phyloP scores from a whole-genome alignment of 2,329 filamentous ascomycete genomes.

The Lasiodiplodia sp. region DNA sequence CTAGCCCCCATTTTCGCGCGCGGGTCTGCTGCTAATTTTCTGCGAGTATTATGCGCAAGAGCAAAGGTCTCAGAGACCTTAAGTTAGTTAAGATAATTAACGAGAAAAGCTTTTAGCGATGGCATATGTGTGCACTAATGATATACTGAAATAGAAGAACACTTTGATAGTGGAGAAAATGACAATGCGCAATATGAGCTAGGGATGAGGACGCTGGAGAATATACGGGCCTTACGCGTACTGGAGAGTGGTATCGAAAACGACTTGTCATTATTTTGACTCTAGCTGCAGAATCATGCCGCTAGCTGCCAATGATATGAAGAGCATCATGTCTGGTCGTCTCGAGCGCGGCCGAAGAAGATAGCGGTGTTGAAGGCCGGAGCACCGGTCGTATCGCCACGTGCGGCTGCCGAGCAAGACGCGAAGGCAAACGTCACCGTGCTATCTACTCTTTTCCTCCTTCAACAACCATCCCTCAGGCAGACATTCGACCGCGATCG shows the following conservation, averaged over 20 bases:
- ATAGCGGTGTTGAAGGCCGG: neutral
- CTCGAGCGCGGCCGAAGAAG: neutral
- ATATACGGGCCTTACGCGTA: neutral
- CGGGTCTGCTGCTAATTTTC: neutral
- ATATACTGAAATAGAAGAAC: neutral
- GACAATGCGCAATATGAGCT: neutral
- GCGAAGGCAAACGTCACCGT: conserved; percentile 24
- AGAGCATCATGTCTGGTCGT: too few species aligned
- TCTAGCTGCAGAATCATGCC: neutral
- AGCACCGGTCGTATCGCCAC: conserved; percentile 4
- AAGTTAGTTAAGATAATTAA: neutral
- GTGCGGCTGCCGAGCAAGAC: conserved; percentile 4
- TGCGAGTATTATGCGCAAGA: neutral
- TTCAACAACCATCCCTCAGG: conserved; percentile 1
- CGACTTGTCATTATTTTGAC: neutral
- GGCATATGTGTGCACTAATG: neutral
- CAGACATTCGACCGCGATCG: conserved; percentile 13
- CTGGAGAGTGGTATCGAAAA: too few species aligned
- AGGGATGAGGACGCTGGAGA: neutral
- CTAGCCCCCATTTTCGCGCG: neutral
- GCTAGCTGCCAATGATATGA: neutral
- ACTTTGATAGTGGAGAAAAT: neutral
- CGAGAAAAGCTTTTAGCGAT: neutral
- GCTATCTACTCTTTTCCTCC: conserved; percentile 1
- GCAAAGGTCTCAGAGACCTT: neutral